Conservation (phyloP, 768 basidiomycete genomes). For the Collybia nuda region DNA sequence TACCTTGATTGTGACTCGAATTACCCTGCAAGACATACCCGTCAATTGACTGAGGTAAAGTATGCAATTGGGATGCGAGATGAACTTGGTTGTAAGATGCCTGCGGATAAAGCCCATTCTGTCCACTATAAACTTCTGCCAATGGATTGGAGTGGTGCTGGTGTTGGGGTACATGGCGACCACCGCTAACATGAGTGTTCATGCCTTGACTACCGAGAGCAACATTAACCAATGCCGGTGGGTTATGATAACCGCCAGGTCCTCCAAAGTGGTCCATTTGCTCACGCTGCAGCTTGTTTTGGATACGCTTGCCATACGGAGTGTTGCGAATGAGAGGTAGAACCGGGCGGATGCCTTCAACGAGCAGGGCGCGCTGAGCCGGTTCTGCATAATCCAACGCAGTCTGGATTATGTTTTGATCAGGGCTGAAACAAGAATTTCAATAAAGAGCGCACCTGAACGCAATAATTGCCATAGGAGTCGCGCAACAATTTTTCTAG, state of each 20-base stretch:
- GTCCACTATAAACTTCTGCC: constrained; percentile 64
- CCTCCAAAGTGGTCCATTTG: constrained; percentile 70
- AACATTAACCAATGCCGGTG: constrained; percentile 60
- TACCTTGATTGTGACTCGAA: constrained; percentile 61
- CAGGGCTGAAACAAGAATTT: background rate
- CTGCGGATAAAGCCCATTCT: constrained; percentile 63
- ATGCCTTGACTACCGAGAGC: constrained; percentile 58
- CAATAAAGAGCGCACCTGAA: constrained; percentile 60
- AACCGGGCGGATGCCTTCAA: constrained; percentile 98
- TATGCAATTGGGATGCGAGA: constrained; percentile 54
- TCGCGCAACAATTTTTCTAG: constrained; percentile 95
- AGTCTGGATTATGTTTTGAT: constrained; percentile 52
- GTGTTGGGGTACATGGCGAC: constrained; percentile 57
- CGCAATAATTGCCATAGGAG: constrained; percentile 96
- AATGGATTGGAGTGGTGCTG: constrained; percentile 54
- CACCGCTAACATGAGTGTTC: constrained; percentile 33
- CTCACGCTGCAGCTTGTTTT: constrained; percentile 96
- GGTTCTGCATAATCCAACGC: constrained; percentile 97
- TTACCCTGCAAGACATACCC: constrained; percentile 79
- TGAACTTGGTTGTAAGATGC: constrained; percentile 60
- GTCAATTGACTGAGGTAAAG: constrained; percentile 71
- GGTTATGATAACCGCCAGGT: constrained; percentile 59
- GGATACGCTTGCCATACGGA: constrained; percentile 98
- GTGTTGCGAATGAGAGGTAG: constrained; percentile 98
- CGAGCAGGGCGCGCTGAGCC: constrained; percentile 85